Evolutionary conservation across 2,329 filamentous ascomycete genomes (phyloP).

Genomic region (Diaporthe aspalathi): DNA sequence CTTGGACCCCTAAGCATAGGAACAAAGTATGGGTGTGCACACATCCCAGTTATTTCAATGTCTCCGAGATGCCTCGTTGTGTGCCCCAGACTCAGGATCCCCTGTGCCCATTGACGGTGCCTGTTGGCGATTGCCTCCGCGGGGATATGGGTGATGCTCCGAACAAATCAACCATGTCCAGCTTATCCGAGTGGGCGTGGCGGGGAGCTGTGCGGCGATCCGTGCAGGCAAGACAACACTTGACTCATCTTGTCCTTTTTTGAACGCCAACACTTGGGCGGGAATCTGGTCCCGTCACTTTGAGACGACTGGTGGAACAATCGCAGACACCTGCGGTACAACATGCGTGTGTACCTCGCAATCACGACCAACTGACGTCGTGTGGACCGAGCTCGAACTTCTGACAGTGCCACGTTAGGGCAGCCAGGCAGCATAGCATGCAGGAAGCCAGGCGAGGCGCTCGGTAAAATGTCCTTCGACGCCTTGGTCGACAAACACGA

Average conservation of each 20-base stretch:
- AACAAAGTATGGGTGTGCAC: background rate
- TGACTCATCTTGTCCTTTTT: slow-evolving; percentile 22
- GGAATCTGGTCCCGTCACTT: background rate
- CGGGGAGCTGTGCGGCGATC: slow-evolving; percentile 1
- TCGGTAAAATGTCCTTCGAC: background rate
- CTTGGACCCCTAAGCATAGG: slow-evolving; percentile 9
- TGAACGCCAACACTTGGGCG: background rate
- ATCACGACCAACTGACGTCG: background rate
- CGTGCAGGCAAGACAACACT: slow-evolving; percentile 1
- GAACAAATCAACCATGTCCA: background rate
- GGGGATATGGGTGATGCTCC: background rate
- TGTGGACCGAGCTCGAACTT: background rate
- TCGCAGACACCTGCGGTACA: background rate
- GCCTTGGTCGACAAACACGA: background rate
- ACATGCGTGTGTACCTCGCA: background rate
- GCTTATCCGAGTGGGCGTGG: background rate
- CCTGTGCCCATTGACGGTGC: background rate
- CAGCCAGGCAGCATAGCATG: background rate
- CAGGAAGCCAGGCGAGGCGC: background rate
- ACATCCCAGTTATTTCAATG: background rate
- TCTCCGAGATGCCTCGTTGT: background rate
- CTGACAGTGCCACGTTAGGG: background rate
- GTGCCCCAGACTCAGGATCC: background rate
- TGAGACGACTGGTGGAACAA: background rate
- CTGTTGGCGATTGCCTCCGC: background rate